phyloP scores from a whole-genome alignment of 2,329 filamentous ascomycete genomes.

The Plectosphaerella cucumerina region DNA sequence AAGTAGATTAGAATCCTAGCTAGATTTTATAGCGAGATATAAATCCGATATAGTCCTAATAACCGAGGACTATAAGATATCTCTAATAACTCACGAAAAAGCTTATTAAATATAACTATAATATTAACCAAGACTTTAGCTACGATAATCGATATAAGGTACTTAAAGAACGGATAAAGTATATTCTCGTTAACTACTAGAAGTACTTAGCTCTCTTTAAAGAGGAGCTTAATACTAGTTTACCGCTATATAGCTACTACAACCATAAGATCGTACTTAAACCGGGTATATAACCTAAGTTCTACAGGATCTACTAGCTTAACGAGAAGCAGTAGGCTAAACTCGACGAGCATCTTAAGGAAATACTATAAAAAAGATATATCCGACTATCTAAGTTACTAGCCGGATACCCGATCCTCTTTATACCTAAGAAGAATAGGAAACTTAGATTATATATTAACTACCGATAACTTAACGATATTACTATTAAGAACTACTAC shows the following conservation, averaged over 20 bases:
- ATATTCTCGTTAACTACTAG: too few relatives aligned
- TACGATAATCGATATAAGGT: not conserved
- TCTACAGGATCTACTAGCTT: too few relatives aligned
- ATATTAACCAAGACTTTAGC: not conserved
- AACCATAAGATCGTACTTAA: too few relatives aligned
- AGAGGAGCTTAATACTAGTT: not conserved
- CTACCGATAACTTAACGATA: constrained; percentile 16
- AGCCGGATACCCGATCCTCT: constrained; percentile 19
- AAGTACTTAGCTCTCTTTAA: too few relatives aligned
- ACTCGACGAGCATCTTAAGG: not conserved
- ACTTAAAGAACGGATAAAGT: not conserved
- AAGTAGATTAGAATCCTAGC: not conserved
- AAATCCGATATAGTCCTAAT: not conserved
- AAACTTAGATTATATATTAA: constrained; percentile 25
- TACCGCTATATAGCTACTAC: not conserved
- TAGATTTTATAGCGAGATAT: not conserved
- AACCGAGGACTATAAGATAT: not conserved
- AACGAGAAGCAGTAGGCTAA: not conserved
- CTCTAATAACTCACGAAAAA: not conserved
- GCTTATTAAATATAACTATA: not conserved
- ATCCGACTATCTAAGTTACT: constrained; percentile 10
- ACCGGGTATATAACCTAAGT: too few relatives aligned
- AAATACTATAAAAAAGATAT: not conserved
- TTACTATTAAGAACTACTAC: constrained; percentile 10
- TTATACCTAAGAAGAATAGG: constrained; percentile 23